Evolutionary conservation across 2,329 filamentous ascomycete species (phyloP).

Genomic region (Tolypocladium tundrense): DNA sequence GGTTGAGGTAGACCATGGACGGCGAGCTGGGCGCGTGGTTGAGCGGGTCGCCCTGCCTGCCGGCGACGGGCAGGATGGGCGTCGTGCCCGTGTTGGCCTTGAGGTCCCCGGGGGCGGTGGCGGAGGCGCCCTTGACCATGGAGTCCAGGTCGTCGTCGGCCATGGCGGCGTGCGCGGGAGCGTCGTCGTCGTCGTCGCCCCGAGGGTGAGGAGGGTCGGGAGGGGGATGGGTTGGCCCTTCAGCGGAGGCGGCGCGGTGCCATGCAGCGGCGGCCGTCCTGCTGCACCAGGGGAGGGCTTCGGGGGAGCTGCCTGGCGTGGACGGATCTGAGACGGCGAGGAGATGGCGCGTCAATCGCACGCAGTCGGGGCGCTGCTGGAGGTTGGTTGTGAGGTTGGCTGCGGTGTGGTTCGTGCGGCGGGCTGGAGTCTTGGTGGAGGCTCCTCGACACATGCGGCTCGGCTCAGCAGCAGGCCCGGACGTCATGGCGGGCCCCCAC

Average conservation of each 20-base stretch:
- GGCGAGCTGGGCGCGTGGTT: constrained; percentile 79
- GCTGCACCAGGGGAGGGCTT: not conserved
- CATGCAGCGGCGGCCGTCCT: not conserved
- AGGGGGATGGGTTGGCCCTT: constrained; percentile 5
- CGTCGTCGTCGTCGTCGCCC: not conserved
- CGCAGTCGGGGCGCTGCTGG: not conserved
- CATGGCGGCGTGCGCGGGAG: constrained; percentile 28
- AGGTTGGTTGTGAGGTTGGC: not conserved
- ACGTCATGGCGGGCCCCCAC: not conserved
- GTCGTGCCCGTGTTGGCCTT: constrained; percentile 27
- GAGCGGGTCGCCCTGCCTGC: constrained; percentile 56
- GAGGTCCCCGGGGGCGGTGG: constrained; percentile 42
- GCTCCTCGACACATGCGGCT: not conserved
- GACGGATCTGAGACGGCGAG: not conserved
- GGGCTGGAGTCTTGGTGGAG: not conserved
- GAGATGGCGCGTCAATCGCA: not conserved
- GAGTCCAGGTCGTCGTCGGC: constrained; percentile 65
- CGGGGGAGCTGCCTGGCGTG: not conserved
- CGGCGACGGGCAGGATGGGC: constrained; percentile 31
- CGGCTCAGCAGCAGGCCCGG: not conserved
- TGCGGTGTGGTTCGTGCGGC: not conserved
- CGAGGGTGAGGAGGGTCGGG: too few relatives aligned
- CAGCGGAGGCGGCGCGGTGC: constrained; percentile 1
- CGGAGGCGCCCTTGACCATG: constrained; percentile 81
- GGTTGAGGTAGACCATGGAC: constrained; percentile 95